phyloP scores from a whole-genome alignment of 495 filamentous ascomycete species.

The Penicilliopsis zonata region DNA sequence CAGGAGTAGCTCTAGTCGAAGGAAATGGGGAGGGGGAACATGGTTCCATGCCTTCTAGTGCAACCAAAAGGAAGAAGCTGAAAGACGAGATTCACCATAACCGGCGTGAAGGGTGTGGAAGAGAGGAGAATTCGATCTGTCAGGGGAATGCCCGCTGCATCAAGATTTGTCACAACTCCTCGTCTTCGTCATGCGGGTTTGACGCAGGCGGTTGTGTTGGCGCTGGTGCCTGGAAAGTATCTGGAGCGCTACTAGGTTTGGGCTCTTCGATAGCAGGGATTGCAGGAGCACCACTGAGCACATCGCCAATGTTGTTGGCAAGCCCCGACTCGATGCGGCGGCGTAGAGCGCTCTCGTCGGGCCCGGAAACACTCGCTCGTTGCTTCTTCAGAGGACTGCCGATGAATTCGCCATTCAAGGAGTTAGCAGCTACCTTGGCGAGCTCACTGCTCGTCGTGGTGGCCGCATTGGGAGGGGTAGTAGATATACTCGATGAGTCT shows the following conservation, averaged over 20 bases:
- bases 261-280: slow-evolving; percentile 4
- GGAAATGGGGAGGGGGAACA: no score
- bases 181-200: slow-evolving; percentile 15
- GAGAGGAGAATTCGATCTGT: slow-evolving; percentile 1
- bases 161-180: slow-evolving; percentile 30
- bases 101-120: slow-evolving; percentile 5
- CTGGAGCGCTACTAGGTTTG: slow-evolving; percentile 2
- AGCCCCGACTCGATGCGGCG: slow-evolving; percentile 34
- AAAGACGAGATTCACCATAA: slow-evolving; percentile 13
- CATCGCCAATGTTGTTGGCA: slow-evolving; percentile 24
- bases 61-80: no score
- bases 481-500: slow-evolving; percentile 22
- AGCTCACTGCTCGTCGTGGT: slow-evolving; percentile 14
- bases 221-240: slow-evolving; percentile 9
- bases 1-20: no score
- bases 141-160: no score
- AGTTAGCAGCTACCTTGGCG: slow-evolving; percentile 16
- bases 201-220: slow-evolving; percentile 1
- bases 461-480: slow-evolving; percentile 23
- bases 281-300: slow-evolving; percentile 10
- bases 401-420: slow-evolving; percentile 38
- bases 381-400: slow-evolving; percentile 82
- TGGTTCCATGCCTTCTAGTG: no score
- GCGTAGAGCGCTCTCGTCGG: slow-evolving; percentile 42
- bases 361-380: slow-evolving; percentile 53